Evolutionary conservation across 208 protist species (phyloP).

Genomic region (Trypanosomatidae sp.): DNA sequence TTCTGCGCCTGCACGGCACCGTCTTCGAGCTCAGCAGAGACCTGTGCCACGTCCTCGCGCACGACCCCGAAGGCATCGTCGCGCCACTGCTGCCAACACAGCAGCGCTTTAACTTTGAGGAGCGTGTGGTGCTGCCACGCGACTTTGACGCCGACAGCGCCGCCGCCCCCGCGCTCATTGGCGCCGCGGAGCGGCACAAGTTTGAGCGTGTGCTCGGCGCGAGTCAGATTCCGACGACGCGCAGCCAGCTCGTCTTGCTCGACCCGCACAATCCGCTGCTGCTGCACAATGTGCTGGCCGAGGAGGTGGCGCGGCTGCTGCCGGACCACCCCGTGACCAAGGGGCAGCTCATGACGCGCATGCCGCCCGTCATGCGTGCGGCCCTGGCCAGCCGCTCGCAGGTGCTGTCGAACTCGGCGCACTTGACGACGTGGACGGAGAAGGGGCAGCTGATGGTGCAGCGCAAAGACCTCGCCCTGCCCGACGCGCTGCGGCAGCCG

Average conservation of each 20-base stretch:
- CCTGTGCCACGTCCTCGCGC: slow-evolving; percentile 60
- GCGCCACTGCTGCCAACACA: slow-evolving; percentile 57
- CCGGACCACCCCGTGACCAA: slow-evolving; percentile 26
- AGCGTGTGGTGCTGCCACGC: slow-evolving; percentile 51
- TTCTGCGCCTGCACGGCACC: slow-evolving; percentile 74
- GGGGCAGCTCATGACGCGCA: slow-evolving; percentile 8
- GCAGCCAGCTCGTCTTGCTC: slow-evolving; percentile 53
- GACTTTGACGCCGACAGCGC: slow-evolving; percentile 42
- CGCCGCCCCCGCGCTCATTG: slow-evolving; percentile 24
- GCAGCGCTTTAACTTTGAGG: slow-evolving; percentile 31
- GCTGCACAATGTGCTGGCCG: slow-evolving; percentile 36
- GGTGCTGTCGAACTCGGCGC: slow-evolving; percentile 20
- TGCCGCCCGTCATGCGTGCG: slow-evolving; percentile 62
- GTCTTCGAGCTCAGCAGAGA: slow-evolving; percentile 68
- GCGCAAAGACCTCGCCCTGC: slow-evolving; percentile 11
- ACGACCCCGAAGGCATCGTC: slow-evolving; percentile 46
- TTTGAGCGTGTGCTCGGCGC: slow-evolving; percentile 28
- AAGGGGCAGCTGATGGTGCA: slow-evolving; percentile 31
- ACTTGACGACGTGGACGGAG: slow-evolving; percentile 16
- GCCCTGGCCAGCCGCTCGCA: slow-evolving; percentile 28
- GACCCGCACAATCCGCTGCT: slow-evolving; percentile 76
- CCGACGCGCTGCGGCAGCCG: slow-evolving; percentile 2
- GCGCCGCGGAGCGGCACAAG: slow-evolving; percentile 22
- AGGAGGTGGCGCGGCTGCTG: slow-evolving; percentile 54
- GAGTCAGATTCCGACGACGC: slow-evolving; percentile 40